Percentiles rank a stretch among this genome's conserved stretches.
Evolutionary conservation across 108 stramenopile genomes (phyloP).

Genomic region (Skeletonema grethae): DNA sequence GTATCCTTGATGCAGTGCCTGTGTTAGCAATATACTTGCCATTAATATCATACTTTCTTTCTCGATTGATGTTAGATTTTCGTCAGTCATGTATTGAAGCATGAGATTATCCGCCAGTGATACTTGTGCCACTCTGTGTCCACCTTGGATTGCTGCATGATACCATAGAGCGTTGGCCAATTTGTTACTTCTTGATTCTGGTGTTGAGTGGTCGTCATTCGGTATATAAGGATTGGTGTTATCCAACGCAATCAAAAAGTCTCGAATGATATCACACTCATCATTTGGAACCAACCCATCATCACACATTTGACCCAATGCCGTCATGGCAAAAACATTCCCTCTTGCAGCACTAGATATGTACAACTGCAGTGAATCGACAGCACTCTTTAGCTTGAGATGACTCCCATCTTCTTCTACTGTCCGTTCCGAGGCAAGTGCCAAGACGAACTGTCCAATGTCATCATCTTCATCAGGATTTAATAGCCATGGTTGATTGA

Average conservation of each 20-base stretch:
- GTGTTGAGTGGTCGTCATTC: neutral
- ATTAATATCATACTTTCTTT: constrained; percentile 36
- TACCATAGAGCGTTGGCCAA: constrained; percentile 60
- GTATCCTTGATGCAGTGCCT: constrained; percentile 62
- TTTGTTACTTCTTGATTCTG: neutral
- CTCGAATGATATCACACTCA: constrained; percentile 6
- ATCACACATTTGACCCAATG: constrained; percentile 60
- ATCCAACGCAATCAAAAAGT: constrained; percentile 8
- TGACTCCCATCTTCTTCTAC: constrained; percentile 2
- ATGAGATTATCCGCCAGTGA: constrained; percentile 66
- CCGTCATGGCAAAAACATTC: constrained; percentile 64
- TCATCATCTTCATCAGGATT: constrained; percentile 46
- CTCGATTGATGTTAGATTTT: constrained; percentile 14
- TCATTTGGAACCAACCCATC: constrained; percentile 20
- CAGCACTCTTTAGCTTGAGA: neutral
- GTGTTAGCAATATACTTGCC: constrained; percentile 55
- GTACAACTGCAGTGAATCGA: constrained; percentile 44
- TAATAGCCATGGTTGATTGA: constrained; percentile 53
- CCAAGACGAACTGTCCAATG: constrained; percentile 70
- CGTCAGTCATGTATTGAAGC: constrained; percentile 23
- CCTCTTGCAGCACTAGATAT: constrained; percentile 58
- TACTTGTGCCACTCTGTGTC: constrained; percentile 61
- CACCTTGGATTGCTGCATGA: constrained; percentile 55
- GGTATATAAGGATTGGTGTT: constrained; percentile 13
- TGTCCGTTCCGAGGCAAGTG: constrained; percentile 52